Percentiles rank a stretch among this genome's conserved stretches.
Evolutionary conservation across 2,329 filamentous ascomycete genomes (phyloP).

Genomic region (Colletotrichum limetticola): DNA sequence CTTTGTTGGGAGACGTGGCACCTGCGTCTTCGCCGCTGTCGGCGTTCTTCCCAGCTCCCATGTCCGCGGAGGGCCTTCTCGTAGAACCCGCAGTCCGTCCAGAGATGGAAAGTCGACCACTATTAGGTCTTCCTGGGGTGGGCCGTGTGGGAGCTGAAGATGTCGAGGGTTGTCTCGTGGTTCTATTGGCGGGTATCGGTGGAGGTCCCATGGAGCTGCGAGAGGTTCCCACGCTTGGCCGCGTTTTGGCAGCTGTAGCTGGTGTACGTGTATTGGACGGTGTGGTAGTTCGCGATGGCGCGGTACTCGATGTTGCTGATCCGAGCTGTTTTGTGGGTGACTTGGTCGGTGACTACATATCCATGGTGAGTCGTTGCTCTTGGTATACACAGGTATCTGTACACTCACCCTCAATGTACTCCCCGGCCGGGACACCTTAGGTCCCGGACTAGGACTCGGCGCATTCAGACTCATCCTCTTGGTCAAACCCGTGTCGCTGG

Average conservation of each 20-base stretch:
- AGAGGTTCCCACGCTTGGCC: conserved; percentile 63
- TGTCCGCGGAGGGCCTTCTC: conserved; percentile 59
- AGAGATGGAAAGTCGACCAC: conserved; percentile 52
- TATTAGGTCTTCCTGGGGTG: conserved; percentile 50
- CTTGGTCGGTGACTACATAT: conserved; percentile 75
- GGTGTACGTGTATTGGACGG: conserved; percentile 66
- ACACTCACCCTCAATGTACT: conserved; percentile 65
- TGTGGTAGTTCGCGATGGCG: conserved; percentile 72
- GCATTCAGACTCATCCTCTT: conserved; percentile 78
- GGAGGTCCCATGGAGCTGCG: conserved; percentile 78
- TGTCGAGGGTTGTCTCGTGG: conserved; percentile 56
- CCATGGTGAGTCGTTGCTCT: conserved; percentile 10
- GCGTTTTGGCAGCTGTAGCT: conserved; percentile 59
- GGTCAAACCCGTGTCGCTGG: conserved; percentile 62
- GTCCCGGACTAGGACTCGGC: conserved; percentile 77
- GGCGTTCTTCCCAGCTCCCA: conserved; percentile 52
- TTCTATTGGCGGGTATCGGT: conserved; percentile 56
- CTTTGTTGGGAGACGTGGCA: conserved; percentile 59
- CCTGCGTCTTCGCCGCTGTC: conserved; percentile 49
- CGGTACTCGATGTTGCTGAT: conserved; percentile 63
- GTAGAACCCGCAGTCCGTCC: conserved; percentile 50
- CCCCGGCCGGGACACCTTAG: conserved; percentile 64
- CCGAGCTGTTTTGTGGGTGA: conserved; percentile 81
- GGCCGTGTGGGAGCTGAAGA: conserved; percentile 47
- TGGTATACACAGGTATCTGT: background rate